Evolutionary conservation across 2,329 filamentous ascomycete genomes (phyloP).

Genomic region (Helicocarpus griseus): DNA sequence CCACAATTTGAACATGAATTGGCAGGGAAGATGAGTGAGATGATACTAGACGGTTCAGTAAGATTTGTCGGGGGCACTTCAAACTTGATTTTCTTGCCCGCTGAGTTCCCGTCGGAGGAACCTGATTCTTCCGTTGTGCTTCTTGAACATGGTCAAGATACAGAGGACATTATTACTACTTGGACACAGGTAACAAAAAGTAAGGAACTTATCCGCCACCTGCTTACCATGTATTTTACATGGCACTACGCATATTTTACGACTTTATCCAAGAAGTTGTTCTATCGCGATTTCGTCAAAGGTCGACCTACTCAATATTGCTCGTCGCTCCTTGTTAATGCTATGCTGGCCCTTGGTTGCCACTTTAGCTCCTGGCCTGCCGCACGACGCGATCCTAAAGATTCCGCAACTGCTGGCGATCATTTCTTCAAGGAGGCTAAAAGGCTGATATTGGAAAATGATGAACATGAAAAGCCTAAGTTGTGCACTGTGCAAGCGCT

Average conservation of each 20-base stretch:
- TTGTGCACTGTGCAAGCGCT: slow-evolving; percentile 88
- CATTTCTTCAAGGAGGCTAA: slow-evolving; percentile 96
- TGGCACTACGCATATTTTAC: slow-evolving; percentile 98
- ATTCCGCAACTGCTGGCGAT: slow-evolving; percentile 80
- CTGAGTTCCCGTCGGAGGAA: slow-evolving; percentile 38
- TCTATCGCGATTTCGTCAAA: slow-evolving; percentile 72
- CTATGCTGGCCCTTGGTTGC: slow-evolving; percentile 84
- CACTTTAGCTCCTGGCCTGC: slow-evolving; percentile 76
- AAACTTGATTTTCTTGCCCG: slow-evolving; percentile 72
- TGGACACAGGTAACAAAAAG: slow-evolving; percentile 86
- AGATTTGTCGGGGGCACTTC: slow-evolving; percentile 92
- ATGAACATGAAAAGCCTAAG: slow-evolving; percentile 82
- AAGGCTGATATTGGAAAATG: slow-evolving; percentile 75
- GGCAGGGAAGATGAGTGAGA: slow-evolving; percentile 85
- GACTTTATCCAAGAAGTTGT: slow-evolving; percentile 73
- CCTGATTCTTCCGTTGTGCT: slow-evolving; percentile 31
- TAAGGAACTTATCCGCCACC: slow-evolving; percentile 66
- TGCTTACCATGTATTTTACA: slow-evolving; percentile 95
- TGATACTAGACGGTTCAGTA: slow-evolving; percentile 75
- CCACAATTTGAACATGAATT: slow-evolving; percentile 63
- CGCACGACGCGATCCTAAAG: slow-evolving; percentile 60
- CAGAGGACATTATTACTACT: slow-evolving; percentile 63
- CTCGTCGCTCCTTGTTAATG: slow-evolving; percentile 81
- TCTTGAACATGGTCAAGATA: slow-evolving; percentile 36
- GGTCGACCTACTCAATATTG: slow-evolving; percentile 69